Evolutionary conservation across 2,329 filamentous ascomycete genomes (phyloP), one percentile per base, ranked within the genome.

Genomic region (Diaporthe australafricana): DNA sequence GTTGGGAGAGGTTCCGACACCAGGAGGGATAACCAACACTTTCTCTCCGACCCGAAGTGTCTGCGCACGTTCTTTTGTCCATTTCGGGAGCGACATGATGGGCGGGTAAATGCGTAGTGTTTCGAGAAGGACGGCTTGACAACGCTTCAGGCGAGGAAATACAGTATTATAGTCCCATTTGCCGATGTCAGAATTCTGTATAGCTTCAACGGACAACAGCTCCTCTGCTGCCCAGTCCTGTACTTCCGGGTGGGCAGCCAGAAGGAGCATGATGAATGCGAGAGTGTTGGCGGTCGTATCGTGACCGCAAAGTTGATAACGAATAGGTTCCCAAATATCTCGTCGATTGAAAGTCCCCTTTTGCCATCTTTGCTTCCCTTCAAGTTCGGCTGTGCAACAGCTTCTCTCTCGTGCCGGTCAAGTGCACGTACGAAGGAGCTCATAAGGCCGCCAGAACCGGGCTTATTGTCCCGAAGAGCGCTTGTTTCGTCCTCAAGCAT

Each of bases 261-360:
- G 76, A 57, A 84, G 82, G 0, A 85, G 76, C 0, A 84, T 73
- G n/a, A 78, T 80, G 84, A 85, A 87, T 0, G 82, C 81, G 0
- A 86, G 60, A 1, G 76, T 74, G 32, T 75, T 75, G 11, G 77
- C 77, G 2, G 77, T 78, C 6, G 78, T 79, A 52, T 80, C 77
- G 42, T 80, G 75, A 25, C 78, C 2, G 77, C 77, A 17, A 79
- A 79, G 52, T 78, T 79, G 68, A 78, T 73, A 22, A 79, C 74
- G 42, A 79, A 80, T n/a, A 79, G 70, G 32, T 80, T 78, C 2
- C 78, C 77, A 16, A 75, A 76, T 27, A 76, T 75, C 32, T 79
- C 76, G 11, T 76, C 71, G 4, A 75, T 50, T 0, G 74, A 75
- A 8, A 78, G 72, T 1, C 75, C 75, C n/a, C 70, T 74, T 22